Conservation (phyloP, 2,329 filamentous ascomycete species). For the Tolypocladium guangdongense region DNA sequence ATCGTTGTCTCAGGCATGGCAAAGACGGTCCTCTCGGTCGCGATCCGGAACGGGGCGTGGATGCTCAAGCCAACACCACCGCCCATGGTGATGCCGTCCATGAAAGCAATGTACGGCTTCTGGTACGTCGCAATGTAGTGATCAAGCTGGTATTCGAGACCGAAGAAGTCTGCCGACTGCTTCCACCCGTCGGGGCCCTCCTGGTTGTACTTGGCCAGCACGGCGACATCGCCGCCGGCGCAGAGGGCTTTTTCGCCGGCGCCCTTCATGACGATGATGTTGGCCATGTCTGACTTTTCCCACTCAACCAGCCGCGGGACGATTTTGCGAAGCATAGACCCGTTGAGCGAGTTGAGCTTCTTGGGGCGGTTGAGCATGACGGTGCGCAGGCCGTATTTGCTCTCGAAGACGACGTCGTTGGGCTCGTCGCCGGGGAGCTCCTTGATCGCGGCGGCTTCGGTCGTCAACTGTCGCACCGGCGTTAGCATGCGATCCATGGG, state of each 20-base stretch:
- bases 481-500: slow-evolving; percentile 1
- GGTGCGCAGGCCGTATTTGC: slow-evolving; percentile 77
- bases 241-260: slow-evolving; percentile 78
- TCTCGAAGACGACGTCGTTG: slow-evolving; percentile 89
- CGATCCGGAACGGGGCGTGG: slow-evolving; percentile 92
- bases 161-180: slow-evolving; percentile 77
- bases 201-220: slow-evolving; percentile 64
- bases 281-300: slow-evolving; percentile 89
- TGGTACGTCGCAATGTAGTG: slow-evolving; percentile 88
- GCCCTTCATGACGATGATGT: slow-evolving; percentile 86
- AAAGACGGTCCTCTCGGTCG: slow-evolving; percentile 89
- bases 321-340: slow-evolving; percentile 93
- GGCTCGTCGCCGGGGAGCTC: slow-evolving; percentile 59
- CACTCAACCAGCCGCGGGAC: slow-evolving; percentile 81
- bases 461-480: slow-evolving; percentile 18
- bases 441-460: slow-evolving; percentile 29
- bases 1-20: slow-evolving; percentile 99
- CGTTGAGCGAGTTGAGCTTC: slow-evolving; percentile 88
- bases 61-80: slow-evolving; percentile 90
- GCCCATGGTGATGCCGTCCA: slow-evolving; percentile 98
- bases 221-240: slow-evolving; percentile 82
- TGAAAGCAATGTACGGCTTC: slow-evolving; percentile 90
- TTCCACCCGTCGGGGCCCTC: slow-evolving; percentile 58
- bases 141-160: slow-evolving; percentile 88
- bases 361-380: slow-evolving; percentile 88